Conservation (phyloP, 257 asterid genomes). For the Gentiana dahurica region DNA sequence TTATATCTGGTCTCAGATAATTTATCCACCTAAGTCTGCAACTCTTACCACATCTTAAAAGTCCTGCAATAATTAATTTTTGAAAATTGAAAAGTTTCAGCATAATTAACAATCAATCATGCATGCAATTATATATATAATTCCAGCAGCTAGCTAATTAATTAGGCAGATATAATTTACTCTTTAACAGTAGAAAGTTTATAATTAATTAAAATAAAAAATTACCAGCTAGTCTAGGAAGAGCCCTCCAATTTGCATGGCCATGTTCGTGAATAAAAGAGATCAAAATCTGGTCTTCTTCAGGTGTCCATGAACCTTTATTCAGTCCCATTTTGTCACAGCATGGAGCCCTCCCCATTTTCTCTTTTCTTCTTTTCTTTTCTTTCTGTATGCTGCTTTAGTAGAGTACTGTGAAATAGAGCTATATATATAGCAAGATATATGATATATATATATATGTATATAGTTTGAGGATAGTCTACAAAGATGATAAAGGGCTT, state of each 20-base stretch:
- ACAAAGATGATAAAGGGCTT: too few relatives aligned
- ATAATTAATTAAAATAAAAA: not conserved
- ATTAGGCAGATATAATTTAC: too few relatives aligned
- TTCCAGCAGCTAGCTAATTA: too few relatives aligned
- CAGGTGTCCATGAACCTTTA: slow-evolving; percentile 75
- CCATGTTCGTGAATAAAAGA: slow-evolving; percentile 42
- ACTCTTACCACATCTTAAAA: slow-evolving; percentile 58
- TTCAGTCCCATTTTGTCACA: slow-evolving; percentile 73
- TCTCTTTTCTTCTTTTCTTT: not conserved
- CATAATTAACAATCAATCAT: too few relatives aligned
- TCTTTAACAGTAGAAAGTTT: not conserved
- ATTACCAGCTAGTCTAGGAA: slow-evolving; percentile 73
- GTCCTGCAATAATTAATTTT: slow-evolving; percentile 20
- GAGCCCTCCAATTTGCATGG: slow-evolving; percentile 77
- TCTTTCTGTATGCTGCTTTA: too few relatives aligned
- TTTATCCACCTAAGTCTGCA: slow-evolving; percentile 52
- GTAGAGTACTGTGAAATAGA: too few relatives aligned
- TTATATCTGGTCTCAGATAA: slow-evolving; percentile 47
- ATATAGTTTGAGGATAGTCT: too few relatives aligned
- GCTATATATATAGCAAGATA: too few relatives aligned
- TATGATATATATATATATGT: too few relatives aligned
- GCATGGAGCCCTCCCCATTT: slow-evolving; percentile 91
- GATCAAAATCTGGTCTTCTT: slow-evolving; percentile 56
- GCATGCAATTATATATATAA: too few relatives aligned
- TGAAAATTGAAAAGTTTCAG: too few relatives aligned